These are phyloP conservation scores for Sambucus nigra DNA, from an alignment of 129 eudicot genomes.

Conservation along the genomic window DNA sequence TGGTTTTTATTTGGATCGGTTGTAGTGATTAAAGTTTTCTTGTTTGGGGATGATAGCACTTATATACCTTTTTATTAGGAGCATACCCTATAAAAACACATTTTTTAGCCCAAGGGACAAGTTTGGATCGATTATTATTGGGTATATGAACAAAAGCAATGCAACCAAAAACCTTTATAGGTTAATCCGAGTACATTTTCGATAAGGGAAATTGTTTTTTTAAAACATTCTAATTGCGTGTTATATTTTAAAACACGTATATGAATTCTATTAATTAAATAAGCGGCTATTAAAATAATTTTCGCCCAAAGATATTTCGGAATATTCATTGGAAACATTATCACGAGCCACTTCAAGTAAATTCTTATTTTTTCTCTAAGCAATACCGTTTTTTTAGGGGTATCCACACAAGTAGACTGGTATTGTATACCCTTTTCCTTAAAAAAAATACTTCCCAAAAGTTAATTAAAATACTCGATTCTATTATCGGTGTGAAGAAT, in stretches of 20 bases:
- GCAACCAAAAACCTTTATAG: background rate
- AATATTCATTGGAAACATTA: constrained; percentile 4
- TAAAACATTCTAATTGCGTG: constrained; percentile 3
- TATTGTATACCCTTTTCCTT: no score
- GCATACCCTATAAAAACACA: constrained; percentile 2
- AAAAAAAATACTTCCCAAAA: constrained; percentile 1
- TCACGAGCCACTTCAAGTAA: constrained; percentile 6
- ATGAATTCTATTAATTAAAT: constrained; percentile 7
- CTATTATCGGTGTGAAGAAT: no score
- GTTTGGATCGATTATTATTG: background rate
- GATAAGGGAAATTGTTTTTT: background rate
- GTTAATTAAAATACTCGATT: background rate
- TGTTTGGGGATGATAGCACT: background rate
- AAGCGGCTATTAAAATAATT: background rate
- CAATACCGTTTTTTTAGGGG: no score
- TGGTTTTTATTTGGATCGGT: background rate
- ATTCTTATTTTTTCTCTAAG: background rate
- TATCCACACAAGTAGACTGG: no score
- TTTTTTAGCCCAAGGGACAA: background rate
- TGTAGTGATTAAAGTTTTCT: background rate
- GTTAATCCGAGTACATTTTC: background rate
- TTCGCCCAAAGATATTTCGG: constrained; percentile 5
- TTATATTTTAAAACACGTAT: constrained; percentile 1
- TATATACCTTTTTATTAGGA: background rate
- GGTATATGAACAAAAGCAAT: background rate